These are phyloP conservation scores for Leptosphaerulina australis DNA, from an alignment of 2,329 filamentous ascomycete genomes.

Conservation along the genomic window DNA sequence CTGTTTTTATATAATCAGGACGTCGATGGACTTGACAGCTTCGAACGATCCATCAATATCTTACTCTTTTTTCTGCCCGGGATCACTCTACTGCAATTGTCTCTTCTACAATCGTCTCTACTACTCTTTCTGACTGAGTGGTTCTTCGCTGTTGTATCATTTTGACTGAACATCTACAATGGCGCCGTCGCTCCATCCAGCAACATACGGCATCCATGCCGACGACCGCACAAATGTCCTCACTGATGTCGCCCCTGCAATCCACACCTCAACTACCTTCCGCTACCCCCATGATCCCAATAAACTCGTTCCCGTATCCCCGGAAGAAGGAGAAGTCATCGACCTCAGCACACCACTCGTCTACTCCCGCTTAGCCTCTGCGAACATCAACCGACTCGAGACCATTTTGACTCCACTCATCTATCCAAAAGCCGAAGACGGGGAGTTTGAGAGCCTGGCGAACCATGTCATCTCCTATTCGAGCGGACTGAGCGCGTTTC, in stretches of 20 bases:
- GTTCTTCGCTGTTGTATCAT: not conserved
- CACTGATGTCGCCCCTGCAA: constrained; percentile 81
- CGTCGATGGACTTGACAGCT: not conserved
- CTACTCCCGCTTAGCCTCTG: constrained; percentile 80
- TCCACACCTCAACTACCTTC: constrained; percentile 92
- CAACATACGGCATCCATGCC: constrained; percentile 79
- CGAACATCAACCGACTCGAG: constrained; percentile 85
- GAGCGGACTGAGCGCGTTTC: constrained; percentile 86
- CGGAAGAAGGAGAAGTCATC: constrained; percentile 53
- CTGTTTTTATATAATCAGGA: not conserved
- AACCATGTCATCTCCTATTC: constrained; percentile 74
- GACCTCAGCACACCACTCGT: constrained; percentile 53
- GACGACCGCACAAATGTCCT: constrained; percentile 77
- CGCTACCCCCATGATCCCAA: constrained; percentile 77
- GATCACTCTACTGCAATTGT: too few species aligned
- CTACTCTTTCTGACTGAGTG: not conserved
- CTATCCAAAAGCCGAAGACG: constrained; percentile 53
- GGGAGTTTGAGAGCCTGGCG: constrained; percentile 27
- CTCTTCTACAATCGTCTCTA: too few species aligned
- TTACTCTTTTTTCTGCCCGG: too few species aligned
- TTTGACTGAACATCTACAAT: too few species aligned
- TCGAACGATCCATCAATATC: too few species aligned
- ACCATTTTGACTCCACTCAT: constrained; percentile 77
- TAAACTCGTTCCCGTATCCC: constrained; percentile 59
- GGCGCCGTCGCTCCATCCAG: constrained; percentile 53